These are phyloP conservation scores for Trametes maxima DNA, from an alignment of 768 basidiomycete genomes.

Conservation along the genomic window DNA sequence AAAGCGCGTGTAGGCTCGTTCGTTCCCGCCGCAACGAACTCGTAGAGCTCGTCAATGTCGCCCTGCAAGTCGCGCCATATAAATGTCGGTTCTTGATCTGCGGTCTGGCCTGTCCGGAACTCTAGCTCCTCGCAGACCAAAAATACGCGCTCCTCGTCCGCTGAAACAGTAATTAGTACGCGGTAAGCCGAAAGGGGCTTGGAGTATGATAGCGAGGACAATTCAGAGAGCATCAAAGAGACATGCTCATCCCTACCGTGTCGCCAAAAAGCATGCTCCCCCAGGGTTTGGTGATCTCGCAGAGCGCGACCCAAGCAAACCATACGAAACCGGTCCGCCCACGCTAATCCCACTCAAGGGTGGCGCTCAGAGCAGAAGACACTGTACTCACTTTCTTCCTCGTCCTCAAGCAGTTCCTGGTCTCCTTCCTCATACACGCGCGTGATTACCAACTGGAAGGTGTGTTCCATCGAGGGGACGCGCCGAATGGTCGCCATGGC, in stretches of 20 bases:
- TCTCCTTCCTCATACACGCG: slow-evolving; percentile 97
- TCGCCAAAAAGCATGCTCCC: too few relatives aligned
- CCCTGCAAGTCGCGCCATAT: slow-evolving; percentile 92
- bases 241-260: too few relatives aligned
- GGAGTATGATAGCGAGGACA: too few relatives aligned
- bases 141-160: slow-evolving; percentile 92
- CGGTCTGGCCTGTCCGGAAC: slow-evolving; percentile 71
- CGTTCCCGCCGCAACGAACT: slow-evolving; percentile 83
- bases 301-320: too few relatives aligned
- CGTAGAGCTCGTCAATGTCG: slow-evolving; percentile 91
- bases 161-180: slow-evolving; percentile 42
- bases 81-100: slow-evolving; percentile 77
- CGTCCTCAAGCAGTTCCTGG: slow-evolving; percentile 91
- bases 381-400: slow-evolving; percentile 73
- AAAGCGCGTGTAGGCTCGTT: slow-evolving; percentile 77
- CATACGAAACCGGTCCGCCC: too few relatives aligned
- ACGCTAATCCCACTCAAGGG: too few relatives aligned
- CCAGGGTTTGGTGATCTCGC: too few relatives aligned
- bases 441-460: slow-evolving; percentile 93
- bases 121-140: slow-evolving; percentile 89
- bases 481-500: slow-evolving; percentile 94
- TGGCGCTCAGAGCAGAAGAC: too few relatives aligned
- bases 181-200: slow-evolving; percentile 7
- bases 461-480: slow-evolving; percentile 72
- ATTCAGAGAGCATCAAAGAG: too few relatives aligned